Conservation (phyloP, 1,284 basidiomycete genomes). For the Tremellales sp. region DNA sequence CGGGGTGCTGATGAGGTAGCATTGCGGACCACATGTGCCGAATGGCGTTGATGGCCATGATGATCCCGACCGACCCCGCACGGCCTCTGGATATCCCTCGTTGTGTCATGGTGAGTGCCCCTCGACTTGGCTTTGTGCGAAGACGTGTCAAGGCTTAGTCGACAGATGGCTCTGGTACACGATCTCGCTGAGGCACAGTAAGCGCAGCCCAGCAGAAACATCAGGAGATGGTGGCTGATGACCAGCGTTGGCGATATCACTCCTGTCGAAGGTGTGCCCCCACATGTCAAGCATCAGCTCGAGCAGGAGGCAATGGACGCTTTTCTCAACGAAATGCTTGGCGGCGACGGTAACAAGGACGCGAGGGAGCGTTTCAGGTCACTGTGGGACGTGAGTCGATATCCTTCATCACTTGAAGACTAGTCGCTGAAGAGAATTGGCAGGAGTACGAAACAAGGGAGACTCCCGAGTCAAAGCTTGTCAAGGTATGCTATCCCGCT, state of each 20-base stretch:
- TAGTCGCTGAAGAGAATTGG: background rate
- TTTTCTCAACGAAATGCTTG: constrained; percentile 84
- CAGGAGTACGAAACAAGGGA: constrained; percentile 86
- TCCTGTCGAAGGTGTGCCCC: constrained; percentile 78
- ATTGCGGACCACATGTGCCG: constrained; percentile 98
- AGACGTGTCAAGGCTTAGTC: background rate
- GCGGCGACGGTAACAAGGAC: constrained; percentile 57
- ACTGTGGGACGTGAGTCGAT: constrained; percentile 66
- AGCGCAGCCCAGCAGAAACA: background rate
- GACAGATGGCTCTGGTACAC: constrained; percentile 76
- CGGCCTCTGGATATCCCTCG: constrained; percentile 67
- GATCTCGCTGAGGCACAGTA: constrained; percentile 91
- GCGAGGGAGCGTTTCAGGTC: constrained; percentile 71
- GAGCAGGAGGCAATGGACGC: constrained; percentile 82
- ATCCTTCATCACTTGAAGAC: background rate
- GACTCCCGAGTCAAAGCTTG: constrained; percentile 79
- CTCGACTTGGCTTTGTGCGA: background rate
- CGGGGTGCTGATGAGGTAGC: constrained; percentile 52
- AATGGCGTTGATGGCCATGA: constrained; percentile 89
- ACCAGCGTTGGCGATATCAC: constrained; percentile 84
- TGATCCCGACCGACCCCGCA: constrained; percentile 59
- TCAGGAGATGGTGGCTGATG: constrained; percentile 8
- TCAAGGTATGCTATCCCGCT: constrained; percentile 68
- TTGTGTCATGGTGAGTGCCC: constrained; percentile 40
- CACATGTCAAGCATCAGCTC: constrained; percentile 66